These are phyloP conservation scores for Boletellus emodensis DNA, from an alignment of 768 basidiomycete genomes.

Conservation along the genomic window DNA sequence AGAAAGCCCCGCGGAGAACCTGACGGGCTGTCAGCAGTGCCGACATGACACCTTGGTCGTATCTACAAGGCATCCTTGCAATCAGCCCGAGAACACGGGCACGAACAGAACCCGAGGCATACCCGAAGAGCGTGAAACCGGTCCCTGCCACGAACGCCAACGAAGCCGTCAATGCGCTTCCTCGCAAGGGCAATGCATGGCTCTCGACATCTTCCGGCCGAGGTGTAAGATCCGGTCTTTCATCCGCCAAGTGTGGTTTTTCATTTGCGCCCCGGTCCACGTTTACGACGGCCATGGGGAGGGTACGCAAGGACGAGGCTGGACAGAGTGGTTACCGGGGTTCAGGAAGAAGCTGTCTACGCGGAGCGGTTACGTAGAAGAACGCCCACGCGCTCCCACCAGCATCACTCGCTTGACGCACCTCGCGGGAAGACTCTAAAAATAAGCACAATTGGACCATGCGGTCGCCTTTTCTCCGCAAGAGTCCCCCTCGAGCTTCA, in stretches of 20 bases:
- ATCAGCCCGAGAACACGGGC: background rate
- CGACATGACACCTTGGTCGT: conserved; percentile 73
- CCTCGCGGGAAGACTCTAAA: background rate
- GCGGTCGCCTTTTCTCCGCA: conserved; percentile 8
- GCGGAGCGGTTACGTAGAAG: background rate
- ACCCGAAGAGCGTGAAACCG: conserved; percentile 64
- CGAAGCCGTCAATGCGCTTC: conserved; percentile 42
- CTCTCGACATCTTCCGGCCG: conserved; percentile 10
- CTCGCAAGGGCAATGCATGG: conserved; percentile 23
- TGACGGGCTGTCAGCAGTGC: conserved; percentile 55
- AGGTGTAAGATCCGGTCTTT: background rate
- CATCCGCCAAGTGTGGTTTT: conserved; percentile 2
- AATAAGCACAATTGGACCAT: background rate
- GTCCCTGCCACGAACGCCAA: conserved; percentile 56
- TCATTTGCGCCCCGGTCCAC: conserved; percentile 3
- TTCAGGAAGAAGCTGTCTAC: background rate
- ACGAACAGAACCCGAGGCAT: conserved; percentile 11
- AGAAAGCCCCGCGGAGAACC: conserved; percentile 24
- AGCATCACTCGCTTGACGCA: conserved; percentile 12
- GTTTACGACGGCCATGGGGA: conserved; percentile 6
- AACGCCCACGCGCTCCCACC: background rate
- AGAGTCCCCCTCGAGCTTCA: too few relatives aligned
- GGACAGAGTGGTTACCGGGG: background rate
- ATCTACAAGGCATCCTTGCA: conserved; percentile 31
- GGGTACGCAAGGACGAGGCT: background rate